These are phyloP conservation scores for Camellia oleifera DNA, from an alignment of 179 eudicot species.

Conservation along the genomic window DNA sequence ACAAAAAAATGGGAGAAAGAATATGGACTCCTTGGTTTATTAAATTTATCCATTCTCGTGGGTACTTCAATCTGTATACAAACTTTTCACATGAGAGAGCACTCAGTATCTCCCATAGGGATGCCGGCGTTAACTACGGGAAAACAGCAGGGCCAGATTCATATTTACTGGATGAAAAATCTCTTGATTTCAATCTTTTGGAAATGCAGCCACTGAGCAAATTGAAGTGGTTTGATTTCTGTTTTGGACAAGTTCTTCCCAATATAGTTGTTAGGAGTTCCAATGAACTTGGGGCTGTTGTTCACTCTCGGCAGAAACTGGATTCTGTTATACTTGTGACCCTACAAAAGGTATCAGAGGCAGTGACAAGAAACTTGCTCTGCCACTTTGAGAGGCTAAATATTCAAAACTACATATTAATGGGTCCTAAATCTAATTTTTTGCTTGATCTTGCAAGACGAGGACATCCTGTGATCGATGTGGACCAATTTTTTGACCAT, in stretches of 20 bases:
- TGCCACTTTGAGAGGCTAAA: conserved; percentile 85
- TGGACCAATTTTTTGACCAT: conserved; percentile 40
- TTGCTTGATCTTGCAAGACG: conserved; percentile 68
- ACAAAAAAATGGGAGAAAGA: conserved; percentile 88
- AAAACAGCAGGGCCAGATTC: conserved; percentile 96
- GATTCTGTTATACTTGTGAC: conserved; percentile 59
- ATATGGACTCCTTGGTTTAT: conserved; percentile 99
- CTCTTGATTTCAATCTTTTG: conserved; percentile 32
- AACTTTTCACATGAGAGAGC: conserved; percentile 76
- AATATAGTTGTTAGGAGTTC: conserved; percentile 51
- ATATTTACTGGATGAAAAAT: conserved; percentile 39
- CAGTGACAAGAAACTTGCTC: conserved; percentile 53
- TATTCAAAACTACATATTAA: conserved; percentile 61
- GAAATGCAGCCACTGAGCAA: conserved; percentile 56
- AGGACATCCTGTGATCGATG: conserved; percentile 78
- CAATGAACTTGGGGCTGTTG: conserved; percentile 46
- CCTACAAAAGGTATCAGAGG: conserved; percentile 38
- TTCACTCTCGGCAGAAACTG: conserved; percentile 54
- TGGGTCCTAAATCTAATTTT: conserved; percentile 57
- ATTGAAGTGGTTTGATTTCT: conserved; percentile 89
- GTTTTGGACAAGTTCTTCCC: conserved; percentile 74
- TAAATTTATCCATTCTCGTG: conserved; percentile 75
- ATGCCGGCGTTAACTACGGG: conserved; percentile 96
- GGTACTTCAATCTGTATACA: conserved; percentile 85
- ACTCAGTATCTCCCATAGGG: conserved; percentile 86